A percentile compares a stretch with the other conserved stretches of the same genome.
Conservation (phyloP, 768 basidiomycete genomes). For the Pholiota molesta region DNA sequence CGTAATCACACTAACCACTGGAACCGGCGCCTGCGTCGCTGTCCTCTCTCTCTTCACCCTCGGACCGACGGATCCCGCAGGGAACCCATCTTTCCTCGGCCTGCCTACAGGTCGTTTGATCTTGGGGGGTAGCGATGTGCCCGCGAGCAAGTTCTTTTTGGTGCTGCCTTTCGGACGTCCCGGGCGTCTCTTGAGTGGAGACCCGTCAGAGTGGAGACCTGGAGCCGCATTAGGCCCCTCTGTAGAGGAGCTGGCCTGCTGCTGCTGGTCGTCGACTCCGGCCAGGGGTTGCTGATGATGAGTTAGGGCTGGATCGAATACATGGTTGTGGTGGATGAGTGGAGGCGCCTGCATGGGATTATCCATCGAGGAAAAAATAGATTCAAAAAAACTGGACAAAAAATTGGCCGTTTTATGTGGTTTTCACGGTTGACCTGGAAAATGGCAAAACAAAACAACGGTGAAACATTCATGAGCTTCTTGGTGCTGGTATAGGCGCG, state of each 20-base stretch:
- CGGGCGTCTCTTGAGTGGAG: conserved; percentile 60
- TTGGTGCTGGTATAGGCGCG: not conserved
- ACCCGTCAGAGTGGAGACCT: conserved; percentile 17
- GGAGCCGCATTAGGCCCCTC: conserved; percentile 5
- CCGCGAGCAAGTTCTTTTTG: conserved; percentile 57
- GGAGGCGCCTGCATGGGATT: conserved; percentile 26
- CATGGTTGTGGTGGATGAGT: conserved; percentile 23
- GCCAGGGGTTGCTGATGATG: conserved; percentile 13
- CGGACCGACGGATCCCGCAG: conserved; percentile 70
- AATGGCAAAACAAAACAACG: conserved; percentile 9
- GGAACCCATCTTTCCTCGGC: conserved; percentile 80
- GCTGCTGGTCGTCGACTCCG: conserved; percentile 12
- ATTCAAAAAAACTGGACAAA: conserved; percentile 16
- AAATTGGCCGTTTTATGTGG: conserved; percentile 17
- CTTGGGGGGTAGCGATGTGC: conserved; percentile 45
- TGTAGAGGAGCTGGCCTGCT: conserved; percentile 5
- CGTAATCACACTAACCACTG: conserved; percentile 14
- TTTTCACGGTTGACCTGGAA: conserved; percentile 7
- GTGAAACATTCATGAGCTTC: conserved; percentile 1
- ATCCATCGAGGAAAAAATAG: conserved; percentile 28
- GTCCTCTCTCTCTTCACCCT: conserved; percentile 34
- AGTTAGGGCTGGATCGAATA: conserved; percentile 25
- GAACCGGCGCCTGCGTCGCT: conserved; percentile 14
- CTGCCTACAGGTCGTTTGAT: conserved; percentile 80
- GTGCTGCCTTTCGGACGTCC: conserved; percentile 82